Evolutionary conservation across 129 eudicot genomes (phyloP), one percentile per base, ranked within the genome.

Genomic region (Tagetes patula): DNA sequence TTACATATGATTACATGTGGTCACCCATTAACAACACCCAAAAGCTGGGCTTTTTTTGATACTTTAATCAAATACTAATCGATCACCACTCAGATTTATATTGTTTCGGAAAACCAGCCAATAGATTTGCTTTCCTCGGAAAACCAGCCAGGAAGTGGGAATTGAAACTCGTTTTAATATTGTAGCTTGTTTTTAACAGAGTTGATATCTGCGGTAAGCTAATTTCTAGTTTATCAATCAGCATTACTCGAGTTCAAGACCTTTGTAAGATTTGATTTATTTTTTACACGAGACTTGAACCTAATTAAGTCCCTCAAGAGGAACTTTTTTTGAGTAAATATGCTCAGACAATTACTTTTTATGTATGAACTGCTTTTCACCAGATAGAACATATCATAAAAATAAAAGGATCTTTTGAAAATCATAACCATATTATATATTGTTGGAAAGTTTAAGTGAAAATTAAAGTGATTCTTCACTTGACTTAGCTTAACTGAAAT

Each of bases 21-120:
- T 67, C 80, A 75, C 73, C 73, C 73, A 75, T 52, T 75, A 66
- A 54, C 49, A 75, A 10, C 14, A 65, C 72, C 72, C 49, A 75
- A 66, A 75, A 67, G 74, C 11, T n/a, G 45, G 56, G 74, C 74
- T 75, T 66, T 66, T 75, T 66, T 75, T 67, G 58, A 54, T 75
- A 65, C 67, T 75, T 67, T 53, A 75, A 75, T 75, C n/a, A 42
- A 6, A 41, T 54, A 75, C 38, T 67, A 53, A 34, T 54, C 67
- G 40, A 32, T n/a, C 13, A 31, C 45, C n/a, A 33, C 30, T 33
- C 27, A 20, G 27, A 20, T 20, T 20, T 20, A 20, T 20, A 20
- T 20, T 13, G 72, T 54, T 54, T 53, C 11, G 4, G 33, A 66
- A n/a, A 55, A 55, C 67, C 80, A 67, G 38, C 80, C 80, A 76